Evolutionary conservation across 2,329 filamentous ascomycete species (phyloP).

Genomic region (Cytospora piceicola): DNA sequence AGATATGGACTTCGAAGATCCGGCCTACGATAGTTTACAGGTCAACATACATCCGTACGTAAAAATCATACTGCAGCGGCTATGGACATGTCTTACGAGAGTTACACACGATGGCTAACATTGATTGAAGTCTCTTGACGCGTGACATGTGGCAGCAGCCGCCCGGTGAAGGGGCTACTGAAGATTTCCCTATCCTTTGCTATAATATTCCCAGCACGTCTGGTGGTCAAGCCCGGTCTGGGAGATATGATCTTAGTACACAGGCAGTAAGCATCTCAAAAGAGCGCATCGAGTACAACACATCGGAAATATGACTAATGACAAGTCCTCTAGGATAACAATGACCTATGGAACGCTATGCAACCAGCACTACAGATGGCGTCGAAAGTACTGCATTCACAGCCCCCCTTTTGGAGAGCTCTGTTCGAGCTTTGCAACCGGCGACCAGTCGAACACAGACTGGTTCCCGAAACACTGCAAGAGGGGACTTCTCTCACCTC

Average conservation of each 20-base stretch:
- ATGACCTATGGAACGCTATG: background rate
- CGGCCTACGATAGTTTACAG: background rate
- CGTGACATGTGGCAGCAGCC: background rate
- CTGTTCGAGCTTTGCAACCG: background rate
- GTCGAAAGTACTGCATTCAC: background rate
- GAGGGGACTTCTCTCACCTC: background rate
- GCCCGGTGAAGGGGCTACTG: background rate
- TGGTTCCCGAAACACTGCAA: background rate
- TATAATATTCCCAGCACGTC: background rate
- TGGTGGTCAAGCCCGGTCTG: background rate
- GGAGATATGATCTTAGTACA: background rate
- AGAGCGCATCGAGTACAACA: background rate
- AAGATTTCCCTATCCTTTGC: background rate
- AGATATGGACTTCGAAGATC: background rate
- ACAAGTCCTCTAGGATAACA: background rate
- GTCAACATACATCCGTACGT: background rate
- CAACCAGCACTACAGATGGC: background rate
- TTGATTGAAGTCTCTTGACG: background rate
- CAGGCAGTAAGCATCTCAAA: background rate
- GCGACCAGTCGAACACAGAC: background rate
- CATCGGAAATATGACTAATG: background rate
- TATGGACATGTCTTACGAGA: background rate
- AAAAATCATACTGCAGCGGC: background rate
- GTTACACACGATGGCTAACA: background rate
- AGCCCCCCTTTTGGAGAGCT: background rate